Evolutionary conservation across 441 rosid genomes (phyloP), one percentile per base, ranked within the genome.

Genomic region (Bruguiera hainesii): DNA sequence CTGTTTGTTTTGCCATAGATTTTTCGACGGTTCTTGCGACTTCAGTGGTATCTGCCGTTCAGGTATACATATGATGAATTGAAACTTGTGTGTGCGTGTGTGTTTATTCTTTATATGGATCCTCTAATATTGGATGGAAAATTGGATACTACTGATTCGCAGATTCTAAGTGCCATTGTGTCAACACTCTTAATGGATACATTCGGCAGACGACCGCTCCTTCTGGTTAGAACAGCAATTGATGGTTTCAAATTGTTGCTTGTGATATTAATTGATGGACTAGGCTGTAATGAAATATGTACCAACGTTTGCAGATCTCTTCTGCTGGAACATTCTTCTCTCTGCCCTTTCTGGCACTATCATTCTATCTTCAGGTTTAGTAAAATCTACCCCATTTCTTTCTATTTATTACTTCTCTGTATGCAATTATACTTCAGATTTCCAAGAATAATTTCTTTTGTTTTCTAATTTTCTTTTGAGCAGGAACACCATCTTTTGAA

Each of bases 181-280:
- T 65, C 74, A 5, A 64, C 70, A 33, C 62, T 81, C 33, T 71
- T 81, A 51, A 72, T 64, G 8, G 87, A 81, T 56, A 79, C 76
- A 70, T 65, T 39, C 0, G 83, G 87, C 29, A 69, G 87, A 65
- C 69, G 81, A 39, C 80, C 81, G 56, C 80, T 83, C 58, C 76
- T 83, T 49, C 63, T 81, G 78, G 83, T 81, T 55, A 55, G 58
- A 55, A 55, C 15, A 55, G 29, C 30, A 55, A 42, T 42, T 10
- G 28, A 23, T 23, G 48, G 18, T 42, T 4, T 55, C 28, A 15
- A 55, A 55, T 55, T 55, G 15, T 55, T 23, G 5, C 18, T 55
- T 20, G 58, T 55, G 28, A 55, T 20, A 13, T 23, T 8, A 10
- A 23, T 15, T 11, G 48, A 55, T 55, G 28, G 6, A 55, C 18